Base-by-base conservation (phyloP, 2,329 filamentous ascomycete species). In the Periconia sp. region DNA sequence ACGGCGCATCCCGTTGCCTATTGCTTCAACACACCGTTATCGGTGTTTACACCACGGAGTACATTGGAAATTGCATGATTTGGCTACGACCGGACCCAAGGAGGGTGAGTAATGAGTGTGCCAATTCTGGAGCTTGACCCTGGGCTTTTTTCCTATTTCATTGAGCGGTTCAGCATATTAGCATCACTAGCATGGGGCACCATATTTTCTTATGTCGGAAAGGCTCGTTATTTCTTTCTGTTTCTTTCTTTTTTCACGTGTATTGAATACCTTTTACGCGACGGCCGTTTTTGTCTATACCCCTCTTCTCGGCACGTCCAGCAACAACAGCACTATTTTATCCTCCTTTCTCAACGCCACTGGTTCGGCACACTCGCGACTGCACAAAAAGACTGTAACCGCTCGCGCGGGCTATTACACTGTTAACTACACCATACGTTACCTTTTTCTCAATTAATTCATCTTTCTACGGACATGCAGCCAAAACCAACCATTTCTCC, bases 321-420 rank as follows among this genome's bases (percentile, higher is more conserved):
- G 23, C 23, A 27, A 27, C 33, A 37, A n/a, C 52, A 48, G 60
- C 49, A 53, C 52, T 52, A 53, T 43, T 41, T 41, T 37, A 37
- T 43, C 55, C 17, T 49, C 37, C 27, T 45, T 61, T 62, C 57
- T 41, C 52, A 47, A 63, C 54, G 54, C 55, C 57, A 49, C 41
- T 52, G 31, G 43, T 45, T n/a, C 14, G 17, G 14, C 43, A 45
- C 13, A 31, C 33, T 37, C 23, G 42, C 42, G 13, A 23, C 43
- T 18, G 37, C 47, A 53, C 60, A 65, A 71, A 68, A 73, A 74
- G 71, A 74, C 65, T 72, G 70, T 73, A 70, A 66, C 71, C 68
- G 72, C 72, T 73, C 72, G 60, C 72, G 71, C 72, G 71, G 72
- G 67, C 62, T 58, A 68, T 53, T 65, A 65, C 56, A 63, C 60